Conservation (phyloP, 1,139 yeast species). For the Suhomyces atakaporum region DNA sequence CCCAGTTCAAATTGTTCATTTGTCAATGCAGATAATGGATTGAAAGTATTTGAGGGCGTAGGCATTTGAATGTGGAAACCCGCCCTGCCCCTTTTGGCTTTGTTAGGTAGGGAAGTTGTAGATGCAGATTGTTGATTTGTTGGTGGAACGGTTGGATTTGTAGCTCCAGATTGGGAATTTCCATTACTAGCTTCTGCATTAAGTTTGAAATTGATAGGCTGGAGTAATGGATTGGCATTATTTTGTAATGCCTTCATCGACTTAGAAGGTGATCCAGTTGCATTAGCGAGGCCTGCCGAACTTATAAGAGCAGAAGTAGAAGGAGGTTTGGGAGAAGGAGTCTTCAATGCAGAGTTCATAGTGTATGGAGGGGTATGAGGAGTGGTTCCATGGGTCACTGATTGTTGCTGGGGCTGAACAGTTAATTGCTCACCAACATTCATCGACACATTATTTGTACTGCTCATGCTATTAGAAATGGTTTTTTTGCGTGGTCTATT, state of each 20-base stretch:
- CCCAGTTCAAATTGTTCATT: slow-evolving; percentile 27
- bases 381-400: slow-evolving; percentile 10
- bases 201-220: slow-evolving; percentile 57
- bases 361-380: slow-evolving; percentile 46
- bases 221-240: slow-evolving; percentile 51
- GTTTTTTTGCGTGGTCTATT: slow-evolving; percentile 41
- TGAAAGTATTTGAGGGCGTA: slow-evolving; percentile 40
- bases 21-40: slow-evolving; percentile 40
- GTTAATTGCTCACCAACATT: background rate
- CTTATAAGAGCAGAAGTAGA: slow-evolving; percentile 24
- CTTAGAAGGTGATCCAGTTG: slow-evolving; percentile 48
- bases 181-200: slow-evolving; percentile 4
- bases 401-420: slow-evolving; percentile 5
- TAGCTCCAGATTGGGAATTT: background rate
- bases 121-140: slow-evolving; percentile 1
- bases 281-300: slow-evolving; percentile 19
- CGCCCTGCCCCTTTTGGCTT: slow-evolving; percentile 33
- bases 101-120: slow-evolving; percentile 9
- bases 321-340: slow-evolving; percentile 47
- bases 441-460: slow-evolving; percentile 14
- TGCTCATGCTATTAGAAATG: slow-evolving; percentile 38
- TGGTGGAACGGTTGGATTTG: slow-evolving; percentile 3
- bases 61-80: slow-evolving; percentile 54
- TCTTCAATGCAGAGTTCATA: slow-evolving; percentile 21
- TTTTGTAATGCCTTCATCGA: slow-evolving; percentile 57